Evolutionary conservation across 208 protist species (phyloP).

Genomic region (Wallacemonas sp.): DNA sequence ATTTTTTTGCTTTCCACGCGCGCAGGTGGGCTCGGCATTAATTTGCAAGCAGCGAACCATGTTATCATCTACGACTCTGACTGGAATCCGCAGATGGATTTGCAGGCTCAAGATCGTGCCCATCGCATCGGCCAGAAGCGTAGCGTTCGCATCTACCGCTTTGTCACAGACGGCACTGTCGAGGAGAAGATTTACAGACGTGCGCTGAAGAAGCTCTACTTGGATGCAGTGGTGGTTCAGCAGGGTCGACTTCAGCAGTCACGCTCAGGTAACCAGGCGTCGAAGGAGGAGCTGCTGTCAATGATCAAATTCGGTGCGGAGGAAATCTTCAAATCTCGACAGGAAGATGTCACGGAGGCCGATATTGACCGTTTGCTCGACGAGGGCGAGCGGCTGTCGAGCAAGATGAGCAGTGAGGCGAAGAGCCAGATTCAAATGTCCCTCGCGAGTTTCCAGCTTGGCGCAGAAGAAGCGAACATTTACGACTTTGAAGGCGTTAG

Average conservation of each 20-base stretch:
- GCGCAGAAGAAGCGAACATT: constrained; percentile 91
- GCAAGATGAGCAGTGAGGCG: constrained; percentile 78
- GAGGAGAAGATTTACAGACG: constrained; percentile 98
- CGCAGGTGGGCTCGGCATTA: constrained; percentile 99
- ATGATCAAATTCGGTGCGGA: constrained; percentile 99
- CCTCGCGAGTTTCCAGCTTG: constrained; percentile 93
- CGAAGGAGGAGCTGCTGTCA: constrained; percentile 94
- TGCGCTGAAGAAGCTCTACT: constrained; percentile 97
- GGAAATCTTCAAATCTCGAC: constrained; percentile 94
- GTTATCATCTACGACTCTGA: constrained; percentile 99
- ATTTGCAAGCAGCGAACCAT: constrained; percentile 97
- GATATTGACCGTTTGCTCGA: constrained; percentile 97
- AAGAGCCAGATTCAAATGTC: constrained; percentile 87
- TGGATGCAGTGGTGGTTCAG: constrained; percentile 98
- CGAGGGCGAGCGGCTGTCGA: constrained; percentile 85
- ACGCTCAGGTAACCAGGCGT: constrained; percentile 43
- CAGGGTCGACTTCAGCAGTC: constrained; percentile 89
- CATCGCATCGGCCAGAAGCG: constrained; percentile 99
- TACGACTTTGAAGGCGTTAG: constrained; percentile 97
- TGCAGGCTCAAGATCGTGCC: constrained; percentile 98
- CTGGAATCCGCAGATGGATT: constrained; percentile 99
- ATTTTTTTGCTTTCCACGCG: constrained; percentile 98
- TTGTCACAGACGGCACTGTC: constrained; percentile 97
- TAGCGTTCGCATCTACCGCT: constrained; percentile 96
- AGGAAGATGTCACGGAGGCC: constrained; percentile 94